Base-by-base conservation (phyloP, 1,284 basidiomycete species). In the Ganoderma sinense region DNA sequence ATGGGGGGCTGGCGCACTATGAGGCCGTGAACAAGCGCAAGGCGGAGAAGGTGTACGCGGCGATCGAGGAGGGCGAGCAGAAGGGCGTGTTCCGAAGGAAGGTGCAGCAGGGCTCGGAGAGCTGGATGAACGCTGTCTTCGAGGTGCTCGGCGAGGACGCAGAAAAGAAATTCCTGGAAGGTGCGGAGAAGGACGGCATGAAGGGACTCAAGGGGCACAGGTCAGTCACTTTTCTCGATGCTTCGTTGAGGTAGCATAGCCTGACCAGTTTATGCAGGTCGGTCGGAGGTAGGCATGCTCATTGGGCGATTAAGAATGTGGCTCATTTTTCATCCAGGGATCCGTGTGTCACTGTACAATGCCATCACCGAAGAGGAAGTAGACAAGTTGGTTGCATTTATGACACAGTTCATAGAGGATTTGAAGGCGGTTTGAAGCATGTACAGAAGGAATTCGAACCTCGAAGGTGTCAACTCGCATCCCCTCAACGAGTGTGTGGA, bases 41-140 rank as follows among this genome's bases (percentile, higher is more conserved):
- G 84, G 88, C 91, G 68, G 84, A 87, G 66, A 90, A 90, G 80
- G 79, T 98, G 58, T 98, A 98, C 81, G 84, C 78, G 0, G 89
- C 86, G 1, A 77, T 99, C 69, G 87, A 89, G 75, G 85, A 89
- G 74, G 94, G 94, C 4, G 91, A 93, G 79, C 84, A 83, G 68
- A 86, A 86, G 77, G 94, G 94, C 0, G 80, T 93, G 61, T 87
- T 94, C 74, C 87, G 82, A 73, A 79, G 86, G 53, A 92, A 92
- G 77, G 95, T 96, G 16, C 84, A 87, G 75, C 86, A 89, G 73
- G 90, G 88, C 2, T 90, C 92, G 56, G 87, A 91, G 65, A 97
- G 94, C 82, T 94, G 94, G 90, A 98, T 98, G 96, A 99, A 99
- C 79, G 87, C 95, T 16, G 93, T 95, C 0, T 98, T 97, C 82